Base-by-base conservation (phyloP, 192 early-diverging fungal species). In the Gaertneriomyces semiglobifer region DNA sequence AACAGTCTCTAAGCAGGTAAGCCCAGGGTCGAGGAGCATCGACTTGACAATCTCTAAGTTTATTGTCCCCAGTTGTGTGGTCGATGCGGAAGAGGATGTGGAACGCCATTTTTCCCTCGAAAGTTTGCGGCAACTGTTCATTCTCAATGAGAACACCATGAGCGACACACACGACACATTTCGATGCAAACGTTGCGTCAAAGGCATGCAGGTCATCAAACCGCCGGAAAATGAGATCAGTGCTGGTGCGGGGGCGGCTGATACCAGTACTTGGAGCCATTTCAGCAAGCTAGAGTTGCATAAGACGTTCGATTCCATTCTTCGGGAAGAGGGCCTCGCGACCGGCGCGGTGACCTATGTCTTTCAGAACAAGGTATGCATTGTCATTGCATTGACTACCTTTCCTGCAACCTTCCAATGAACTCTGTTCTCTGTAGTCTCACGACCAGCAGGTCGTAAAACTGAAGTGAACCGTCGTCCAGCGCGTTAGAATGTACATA, bases 121-220 rank as follows among this genome's bases (percentile, higher is more conserved):
- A 54, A 85, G 89, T 58, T 86, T 99, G 72, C 80, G 88, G 5
- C 88, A 96, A 75, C 83, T 99, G 16, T 99, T 99, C 79, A 79
- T 86, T 74, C 82, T 89, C 38, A 93, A 93, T 66, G 85, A 62
- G 75, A 70, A 57, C 65, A 90, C 63, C 62, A 76, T 57, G 60
- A 91, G 88, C 66, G 94, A 99, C 44, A 99, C 97, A 4, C 97
- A 99, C 72, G 93, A 94, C 68, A 94, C 91, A 14, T 98, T 99
- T 79, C 94, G 93, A 72, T 99, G 97, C 78, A 82, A 84, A 48
- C 83, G 94, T 25, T 99, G 97, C 65, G 79, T 94, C 12, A 71
- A 88, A 4, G 94, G 93, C 4, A 79, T 83, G n/a, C 95, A 98
- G 72, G 76, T 88, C 6, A 75, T 83, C 44, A 77, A 73, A 68